Conservation (phyloP, 768 basidiomycete genomes). For the Mrakia blollopis region DNA sequence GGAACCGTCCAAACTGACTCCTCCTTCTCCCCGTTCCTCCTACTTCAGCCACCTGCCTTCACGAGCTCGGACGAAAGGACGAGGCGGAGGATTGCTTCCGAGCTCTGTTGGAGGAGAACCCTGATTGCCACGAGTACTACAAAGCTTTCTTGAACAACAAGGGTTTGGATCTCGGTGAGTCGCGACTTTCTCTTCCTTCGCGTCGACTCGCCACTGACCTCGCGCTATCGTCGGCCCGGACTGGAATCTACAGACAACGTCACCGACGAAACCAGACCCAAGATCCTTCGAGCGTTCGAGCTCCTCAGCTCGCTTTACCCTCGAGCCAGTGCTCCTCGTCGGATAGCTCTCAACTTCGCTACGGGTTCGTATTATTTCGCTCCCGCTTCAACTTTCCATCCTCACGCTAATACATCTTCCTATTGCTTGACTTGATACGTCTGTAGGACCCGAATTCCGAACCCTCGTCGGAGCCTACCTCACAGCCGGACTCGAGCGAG, state of each 20-base stretch:
- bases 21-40: neutral
- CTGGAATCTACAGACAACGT: slow-evolving; percentile 47
- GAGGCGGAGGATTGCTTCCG: slow-evolving; percentile 79
- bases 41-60: slow-evolving; percentile 65
- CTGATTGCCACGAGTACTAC: slow-evolving; percentile 78
- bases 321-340: slow-evolving; percentile 62
- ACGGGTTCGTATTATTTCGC: slow-evolving; percentile 46
- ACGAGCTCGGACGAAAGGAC: slow-evolving; percentile 56
- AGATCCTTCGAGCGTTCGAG: slow-evolving; percentile 57
- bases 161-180: slow-evolving; percentile 62
- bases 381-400: too few relatives aligned
- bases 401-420: too few relatives aligned
- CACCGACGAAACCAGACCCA: slow-evolving; percentile 52
- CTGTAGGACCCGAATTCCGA: slow-evolving; percentile 64
- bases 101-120: slow-evolving; percentile 73
- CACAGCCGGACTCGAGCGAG: slow-evolving; percentile 64
- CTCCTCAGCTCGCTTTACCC: slow-evolving; percentile 62
- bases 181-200: neutral
- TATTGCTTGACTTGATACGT: too few relatives aligned
- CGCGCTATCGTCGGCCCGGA: too few relatives aligned
- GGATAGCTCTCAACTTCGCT: slow-evolving; percentile 67
- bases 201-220: neutral
- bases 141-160: slow-evolving; percentile 62
- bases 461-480: slow-evolving; percentile 64
- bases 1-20: neutral